Percentiles rank a stretch among this genome's conserved stretches.
These are phyloP conservation scores for Kodamaea hsintzibuensis DNA, from an alignment of 805 yeast species.

Conservation along the genomic window DNA sequence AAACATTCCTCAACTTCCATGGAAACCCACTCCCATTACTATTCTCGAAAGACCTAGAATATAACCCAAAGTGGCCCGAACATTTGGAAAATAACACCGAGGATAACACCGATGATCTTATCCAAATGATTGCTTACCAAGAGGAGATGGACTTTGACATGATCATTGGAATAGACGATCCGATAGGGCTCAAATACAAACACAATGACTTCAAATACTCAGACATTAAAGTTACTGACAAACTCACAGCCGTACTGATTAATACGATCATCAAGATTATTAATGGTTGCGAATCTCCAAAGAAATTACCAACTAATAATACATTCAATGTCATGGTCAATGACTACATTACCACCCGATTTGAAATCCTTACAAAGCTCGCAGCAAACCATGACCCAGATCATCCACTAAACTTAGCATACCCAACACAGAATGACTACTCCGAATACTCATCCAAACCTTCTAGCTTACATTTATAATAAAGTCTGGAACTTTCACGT, in stretches of 20 bases:
- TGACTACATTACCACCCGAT: background rate
- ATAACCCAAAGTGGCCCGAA: conserved; percentile 21
- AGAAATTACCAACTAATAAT: background rate
- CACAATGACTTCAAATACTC: conserved; percentile 1
- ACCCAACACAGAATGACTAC: conserved; percentile 1
- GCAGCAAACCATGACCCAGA: background rate
- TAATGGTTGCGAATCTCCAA: background rate
- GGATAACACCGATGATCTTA: conserved; percentile 27
- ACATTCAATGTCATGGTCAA: conserved; percentile 1
- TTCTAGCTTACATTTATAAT: background rate
- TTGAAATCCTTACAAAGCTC: background rate
- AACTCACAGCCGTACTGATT: conserved; percentile 2
- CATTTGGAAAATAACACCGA: conserved; percentile 23
- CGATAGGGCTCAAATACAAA: conserved; percentile 19
- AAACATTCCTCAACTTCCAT: conserved; percentile 18
- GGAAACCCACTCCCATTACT: conserved; percentile 19
- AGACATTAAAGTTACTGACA: background rate
- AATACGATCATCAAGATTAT: conserved; percentile 1
- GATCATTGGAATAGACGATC: conserved; percentile 9
- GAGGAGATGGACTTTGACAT: conserved; percentile 18
- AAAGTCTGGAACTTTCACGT: conserved; percentile 6
- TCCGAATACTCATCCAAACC: background rate
- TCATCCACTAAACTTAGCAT: background rate
- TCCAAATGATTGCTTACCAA: conserved; percentile 22
- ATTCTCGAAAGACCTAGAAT: conserved; percentile 12